Evolutionary conservation across 305 asterid species (phyloP).

Genomic region (Fraxinus ornus): DNA sequence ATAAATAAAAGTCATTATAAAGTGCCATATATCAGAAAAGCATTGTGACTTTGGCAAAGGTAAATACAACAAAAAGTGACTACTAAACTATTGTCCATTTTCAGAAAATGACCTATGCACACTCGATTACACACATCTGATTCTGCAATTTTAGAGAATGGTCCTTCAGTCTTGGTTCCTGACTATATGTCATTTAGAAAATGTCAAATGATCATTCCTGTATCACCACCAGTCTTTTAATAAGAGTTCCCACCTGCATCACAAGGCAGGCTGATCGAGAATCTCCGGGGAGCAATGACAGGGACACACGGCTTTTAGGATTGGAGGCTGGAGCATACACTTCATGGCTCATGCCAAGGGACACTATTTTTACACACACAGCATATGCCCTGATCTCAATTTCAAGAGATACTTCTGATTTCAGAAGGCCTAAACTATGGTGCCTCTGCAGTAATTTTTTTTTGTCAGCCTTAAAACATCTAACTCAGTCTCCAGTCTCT

Average conservation of each 20-base stretch:
- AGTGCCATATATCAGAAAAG: not conserved
- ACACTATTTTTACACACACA: not conserved
- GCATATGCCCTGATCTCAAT: not conserved
- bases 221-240: not conserved
- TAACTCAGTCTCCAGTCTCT: not conserved
- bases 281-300: not conserved
- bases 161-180: not conserved
- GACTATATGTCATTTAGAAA: not conserved
- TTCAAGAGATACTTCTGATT: not conserved
- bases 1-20: not conserved
- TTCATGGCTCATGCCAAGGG: not conserved
- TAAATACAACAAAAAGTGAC: not conserved
- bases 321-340: not conserved
- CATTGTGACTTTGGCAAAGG: not conserved
- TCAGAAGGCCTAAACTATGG: not conserved
- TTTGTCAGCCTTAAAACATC: not conserved
- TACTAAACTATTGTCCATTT: not conserved
- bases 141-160: not conserved
- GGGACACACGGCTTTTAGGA: not conserved
- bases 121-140: not conserved
- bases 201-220: not conserved
- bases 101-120: not conserved
- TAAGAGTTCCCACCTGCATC: not conserved
- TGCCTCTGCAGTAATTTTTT: not conserved
- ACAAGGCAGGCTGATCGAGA: not conserved